A percentile compares a stretch with the other conserved stretches of the same genome.
These are phyloP conservation scores for Selaginella moellendorffii DNA, from an alignment of 75 land plant species.

Conservation along the genomic window DNA sequence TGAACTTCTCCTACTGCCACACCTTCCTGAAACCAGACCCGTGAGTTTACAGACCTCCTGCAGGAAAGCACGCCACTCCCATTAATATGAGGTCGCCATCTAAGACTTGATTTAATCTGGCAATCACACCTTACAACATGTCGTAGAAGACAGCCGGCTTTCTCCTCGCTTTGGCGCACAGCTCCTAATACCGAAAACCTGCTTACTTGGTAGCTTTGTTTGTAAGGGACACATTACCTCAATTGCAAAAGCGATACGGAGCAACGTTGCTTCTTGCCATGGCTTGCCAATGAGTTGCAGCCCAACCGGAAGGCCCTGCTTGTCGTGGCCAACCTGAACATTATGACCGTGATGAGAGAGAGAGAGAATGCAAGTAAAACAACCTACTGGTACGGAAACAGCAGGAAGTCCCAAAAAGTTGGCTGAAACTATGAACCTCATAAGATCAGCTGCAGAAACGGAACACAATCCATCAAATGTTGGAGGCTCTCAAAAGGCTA, in stretches of 20 bases:
- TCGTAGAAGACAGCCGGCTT: constrained; percentile 43
- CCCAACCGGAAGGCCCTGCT: constrained; percentile 10
- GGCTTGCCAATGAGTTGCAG: constrained; percentile 14
- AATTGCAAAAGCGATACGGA: constrained; percentile 10
- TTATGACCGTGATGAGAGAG: no score
- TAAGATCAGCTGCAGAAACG: constrained; percentile 40
- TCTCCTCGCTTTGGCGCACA: constrained; percentile 24
- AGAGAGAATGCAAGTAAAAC: no score
- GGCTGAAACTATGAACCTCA: constrained; percentile 41
- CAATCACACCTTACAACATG: no score
- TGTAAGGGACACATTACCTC: not conserved
- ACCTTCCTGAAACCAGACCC: no score
- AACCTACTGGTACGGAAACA: constrained; percentile 51
- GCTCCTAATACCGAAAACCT: no score
- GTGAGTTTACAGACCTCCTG: no score
- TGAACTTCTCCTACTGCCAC: no score
- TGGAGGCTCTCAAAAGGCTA: not conserved
- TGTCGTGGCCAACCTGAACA: constrained; percentile 12
- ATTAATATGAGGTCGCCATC: no score
- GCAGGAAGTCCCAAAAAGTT: constrained; percentile 62
- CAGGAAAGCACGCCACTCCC: no score
- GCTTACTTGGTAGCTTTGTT: no score
- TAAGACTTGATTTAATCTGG: no score
- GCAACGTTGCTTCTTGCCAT: constrained; percentile 14
- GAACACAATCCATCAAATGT: no score